Base-by-base conservation (phyloP, 345 rosid species). In the Rubroshorea leprosula region DNA sequence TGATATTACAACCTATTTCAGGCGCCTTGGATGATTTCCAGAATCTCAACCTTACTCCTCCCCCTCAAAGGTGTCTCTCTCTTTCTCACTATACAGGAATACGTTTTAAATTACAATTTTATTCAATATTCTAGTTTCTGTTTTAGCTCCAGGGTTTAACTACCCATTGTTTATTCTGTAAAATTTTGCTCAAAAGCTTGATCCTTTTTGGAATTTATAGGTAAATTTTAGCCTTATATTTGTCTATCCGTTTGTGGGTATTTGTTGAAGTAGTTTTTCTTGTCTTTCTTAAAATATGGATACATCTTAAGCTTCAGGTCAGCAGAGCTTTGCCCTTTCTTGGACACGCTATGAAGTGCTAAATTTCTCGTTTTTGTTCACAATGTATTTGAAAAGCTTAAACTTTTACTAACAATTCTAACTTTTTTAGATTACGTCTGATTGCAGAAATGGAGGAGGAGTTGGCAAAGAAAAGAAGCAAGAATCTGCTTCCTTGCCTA, bases 1-100 rank as follows among this genome's bases (percentile, higher is more conserved):
- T 24, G 19, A 51, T 60, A 21, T 31, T 35, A 29, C 20, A 53
- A 35, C 10, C 21, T 16, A 55, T 73, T 76, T 60, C 82, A 94
- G 99, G 99, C 64, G 99, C 93, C 68, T 79, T 94, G 87, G 95
- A 85, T 71, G 99, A 94, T 83, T 90, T 94, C 77, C 88, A 87
- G 79, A 78, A 55, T 73, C 92, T 94, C 74, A 90, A 87, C 63
- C 84, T 94, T 19, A 61, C 72, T 35, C 67, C 71, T 61, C 54
- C 80, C 31, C 53, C 84, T 69, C 89, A 59, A 69, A 82, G 77
- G 93, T 80, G 16, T 27, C 51, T 19, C 46, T 45, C 24, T 54
- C 31, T 6, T 48, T 6, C 44, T 21, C 14, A n/a, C n/a, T 39
- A 46, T 46, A 48, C 23, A n/a, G 41, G 0, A 18, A 44, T 47